These are phyloP conservation scores for Bruguiera sexangula DNA, from an alignment of 345 rosid species.

Conservation along the genomic window DNA sequence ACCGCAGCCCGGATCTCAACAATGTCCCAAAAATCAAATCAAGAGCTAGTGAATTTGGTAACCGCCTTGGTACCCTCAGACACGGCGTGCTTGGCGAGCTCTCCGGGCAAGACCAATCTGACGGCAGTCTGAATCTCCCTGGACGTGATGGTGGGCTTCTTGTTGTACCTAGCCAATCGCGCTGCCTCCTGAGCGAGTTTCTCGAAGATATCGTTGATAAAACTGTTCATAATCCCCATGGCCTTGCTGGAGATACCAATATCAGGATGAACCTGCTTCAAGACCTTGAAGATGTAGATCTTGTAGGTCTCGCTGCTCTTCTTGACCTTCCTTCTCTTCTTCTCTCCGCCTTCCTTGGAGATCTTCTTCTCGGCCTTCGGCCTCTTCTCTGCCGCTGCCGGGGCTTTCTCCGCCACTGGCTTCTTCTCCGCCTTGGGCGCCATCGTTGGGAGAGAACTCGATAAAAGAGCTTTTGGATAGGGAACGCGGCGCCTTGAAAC, in stretches of 20 bases:
- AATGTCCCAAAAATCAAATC: background rate
- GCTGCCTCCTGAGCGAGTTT: conserved; percentile 64
- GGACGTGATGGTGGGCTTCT: conserved; percentile 69
- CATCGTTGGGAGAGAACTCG: conserved; percentile 35
- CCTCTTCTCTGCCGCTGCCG: conserved; percentile 45
- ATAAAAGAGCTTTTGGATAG: background rate
- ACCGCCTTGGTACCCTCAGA: conserved; percentile 71
- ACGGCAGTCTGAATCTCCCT: conserved; percentile 74
- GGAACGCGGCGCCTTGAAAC: background rate
- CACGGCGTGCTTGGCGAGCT: conserved; percentile 66
- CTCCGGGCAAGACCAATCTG: conserved; percentile 60
- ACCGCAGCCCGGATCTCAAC: no score
- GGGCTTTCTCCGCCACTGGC: conserved; percentile 48
- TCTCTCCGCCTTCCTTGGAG: conserved; percentile 40
- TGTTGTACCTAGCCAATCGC: conserved; percentile 59
- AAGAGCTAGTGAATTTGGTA: conserved; percentile 68
- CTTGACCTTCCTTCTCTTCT: conserved; percentile 53
- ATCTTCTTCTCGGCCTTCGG: conserved; percentile 67
- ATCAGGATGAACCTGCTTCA: conserved; percentile 59
- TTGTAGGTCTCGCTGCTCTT: conserved; percentile 64
- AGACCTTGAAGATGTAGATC: conserved; percentile 66
- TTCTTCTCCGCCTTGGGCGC: conserved; percentile 57
- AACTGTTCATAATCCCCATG: conserved; percentile 74
- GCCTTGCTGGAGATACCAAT: conserved; percentile 69
- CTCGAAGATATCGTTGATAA: conserved; percentile 69